phyloP scores from a whole-genome alignment of 108 stramenopile genomes.

The Tribonema minus region DNA sequence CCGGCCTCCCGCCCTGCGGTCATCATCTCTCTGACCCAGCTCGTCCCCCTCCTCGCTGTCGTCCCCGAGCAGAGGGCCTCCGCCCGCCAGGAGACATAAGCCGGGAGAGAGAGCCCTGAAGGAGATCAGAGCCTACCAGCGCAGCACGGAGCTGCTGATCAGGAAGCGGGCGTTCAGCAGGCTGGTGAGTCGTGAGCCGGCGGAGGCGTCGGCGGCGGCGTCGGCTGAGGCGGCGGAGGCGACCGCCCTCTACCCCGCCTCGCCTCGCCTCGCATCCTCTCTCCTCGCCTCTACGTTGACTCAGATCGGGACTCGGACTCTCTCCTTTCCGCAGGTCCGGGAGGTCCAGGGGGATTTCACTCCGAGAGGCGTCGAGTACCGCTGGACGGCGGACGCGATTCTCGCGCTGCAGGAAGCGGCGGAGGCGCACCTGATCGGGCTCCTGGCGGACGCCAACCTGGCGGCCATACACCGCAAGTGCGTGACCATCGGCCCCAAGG shows the following conservation, averaged over 20 bases:
- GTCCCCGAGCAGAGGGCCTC: no score
- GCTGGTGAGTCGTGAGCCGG: conserved; percentile 60
- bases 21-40: no score
- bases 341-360: conserved; percentile 55
- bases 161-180: conserved; percentile 91
- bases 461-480: conserved; percentile 55
- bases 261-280: background rate
- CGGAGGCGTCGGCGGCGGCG: background rate
- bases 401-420: conserved; percentile 67
- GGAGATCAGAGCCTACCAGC: conserved; percentile 87
- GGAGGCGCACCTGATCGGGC: no score
- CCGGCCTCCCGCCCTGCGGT: no score
- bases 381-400: conserved; percentile 43
- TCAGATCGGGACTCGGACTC: background rate
- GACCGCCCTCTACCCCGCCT: background rate
- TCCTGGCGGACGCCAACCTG: conserved; percentile 53
- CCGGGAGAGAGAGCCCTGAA: conserved; percentile 81
- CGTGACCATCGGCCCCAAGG: conserved; percentile 54
- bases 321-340: conserved; percentile 7
- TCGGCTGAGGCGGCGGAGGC: background rate
- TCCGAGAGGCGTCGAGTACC: conserved; percentile 23
- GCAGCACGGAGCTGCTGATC: conserved; percentile 75
- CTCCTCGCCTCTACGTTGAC: background rate
- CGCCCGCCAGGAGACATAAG: no score
- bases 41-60: no score